Conservation (phyloP, 2,329 filamentous ascomycete species). For the Phialophora macrospora region DNA sequence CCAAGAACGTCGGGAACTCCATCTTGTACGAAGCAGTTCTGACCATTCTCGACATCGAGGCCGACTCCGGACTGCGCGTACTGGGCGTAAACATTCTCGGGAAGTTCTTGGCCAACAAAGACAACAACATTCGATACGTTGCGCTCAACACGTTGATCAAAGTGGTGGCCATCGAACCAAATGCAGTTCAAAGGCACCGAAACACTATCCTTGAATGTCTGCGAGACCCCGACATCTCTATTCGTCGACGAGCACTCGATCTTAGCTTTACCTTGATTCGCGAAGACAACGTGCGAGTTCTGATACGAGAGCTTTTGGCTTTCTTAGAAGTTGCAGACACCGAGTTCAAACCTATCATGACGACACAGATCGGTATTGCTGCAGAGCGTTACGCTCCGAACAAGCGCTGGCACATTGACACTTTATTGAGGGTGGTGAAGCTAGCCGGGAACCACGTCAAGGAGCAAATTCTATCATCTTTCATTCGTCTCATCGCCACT, state of each 20-base stretch:
- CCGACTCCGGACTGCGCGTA: slow-evolving; percentile 90
- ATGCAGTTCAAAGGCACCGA: slow-evolving; percentile 93
- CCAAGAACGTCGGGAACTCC: slow-evolving; percentile 97
- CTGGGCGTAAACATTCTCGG: slow-evolving; percentile 97
- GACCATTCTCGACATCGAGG: slow-evolving; percentile 97
- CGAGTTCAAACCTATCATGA: slow-evolving; percentile 99
- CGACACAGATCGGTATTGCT: slow-evolving; percentile 94
- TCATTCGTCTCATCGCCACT: slow-evolving; percentile 92
- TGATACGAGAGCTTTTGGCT: slow-evolving; percentile 89
- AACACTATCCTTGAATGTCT: slow-evolving; percentile 98
- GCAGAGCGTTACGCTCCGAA: slow-evolving; percentile 95
- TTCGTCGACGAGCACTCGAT: slow-evolving; percentile 90
- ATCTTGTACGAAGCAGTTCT: slow-evolving; percentile 97
- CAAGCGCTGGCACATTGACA: slow-evolving; percentile 98
- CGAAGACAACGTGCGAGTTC: slow-evolving; percentile 89
- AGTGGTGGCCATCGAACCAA: slow-evolving; percentile 96
- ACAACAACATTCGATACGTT: slow-evolving; percentile 99
- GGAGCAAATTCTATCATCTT: slow-evolving; percentile 95
- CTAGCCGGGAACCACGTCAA: slow-evolving; percentile 96
- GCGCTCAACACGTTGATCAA: slow-evolving; percentile 97
- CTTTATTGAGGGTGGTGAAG: slow-evolving; percentile 91
- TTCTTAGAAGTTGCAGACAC: slow-evolving; percentile 97
- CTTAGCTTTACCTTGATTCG: slow-evolving; percentile 98
- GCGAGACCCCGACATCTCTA: slow-evolving; percentile 96
- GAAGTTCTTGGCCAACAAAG: slow-evolving; percentile 96